Base-by-base conservation (phyloP, 345 rosid species). In the Camelina hispida region DNA sequence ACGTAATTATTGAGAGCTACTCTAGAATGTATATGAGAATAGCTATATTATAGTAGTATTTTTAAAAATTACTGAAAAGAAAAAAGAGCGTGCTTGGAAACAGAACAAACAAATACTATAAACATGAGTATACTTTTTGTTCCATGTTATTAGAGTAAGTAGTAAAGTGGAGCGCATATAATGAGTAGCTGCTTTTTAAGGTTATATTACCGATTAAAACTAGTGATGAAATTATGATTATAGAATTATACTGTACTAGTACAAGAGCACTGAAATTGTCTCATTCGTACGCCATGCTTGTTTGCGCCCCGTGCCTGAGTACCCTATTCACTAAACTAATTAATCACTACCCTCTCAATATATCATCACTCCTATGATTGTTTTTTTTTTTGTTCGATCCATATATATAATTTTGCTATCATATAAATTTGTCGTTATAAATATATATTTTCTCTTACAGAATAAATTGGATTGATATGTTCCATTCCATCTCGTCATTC, bases 281-380 rank as follows among this genome's bases (percentile, higher is more conserved):
- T 70, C 37, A 63, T 71, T 71, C 76, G 46, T 47, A 37, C 56
- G 47, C 44, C 76, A 77, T 77, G 53, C 60, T 77, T 70, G 66
- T 77, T 77, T 63, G 75, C 66, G 66, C 66, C 69, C 71, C 66
- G 66, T 70, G 71, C 61, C 62, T 34, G 69, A 76, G 64, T 76
- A 34, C 70, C 56, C 37, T 50, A 66, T 40, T 61, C 55, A 28
- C 30, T 28, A 28, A 28, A 61, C 48, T 37, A 34, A 6, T 57
- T 37, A 34, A 6, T 57, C 42, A 58, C 25, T 30, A 53, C 54
- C 38, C 56, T 68, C 30, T 52, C 28, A 28, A 18, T 30, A n/a
- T 38, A 58, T 58, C 32, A 37, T 58, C 55, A 55, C 18, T 34
- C 50, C 23, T 65, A 46, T 52, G 43, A 14, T 53, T 72, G 30